Percentiles rank a stretch among this genome's conserved stretches.
These are phyloP conservation scores for Coix lacrymajobi DNA, from an alignment of 176 grass and related monocot species.

Conservation along the genomic window DNA sequence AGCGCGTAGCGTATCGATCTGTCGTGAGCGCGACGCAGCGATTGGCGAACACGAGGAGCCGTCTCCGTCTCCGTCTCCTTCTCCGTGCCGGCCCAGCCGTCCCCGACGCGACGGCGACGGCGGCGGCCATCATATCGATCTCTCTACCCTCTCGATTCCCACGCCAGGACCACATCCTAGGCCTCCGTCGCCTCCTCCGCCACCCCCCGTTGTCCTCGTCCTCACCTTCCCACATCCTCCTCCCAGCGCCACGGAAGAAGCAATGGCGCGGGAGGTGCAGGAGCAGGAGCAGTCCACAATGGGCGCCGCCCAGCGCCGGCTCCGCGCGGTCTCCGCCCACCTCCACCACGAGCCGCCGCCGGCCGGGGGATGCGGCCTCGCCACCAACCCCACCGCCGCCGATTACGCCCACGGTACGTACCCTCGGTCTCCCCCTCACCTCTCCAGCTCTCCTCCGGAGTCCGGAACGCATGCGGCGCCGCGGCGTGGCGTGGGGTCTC, in stretches of 20 bases:
- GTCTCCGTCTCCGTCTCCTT: too few species aligned
- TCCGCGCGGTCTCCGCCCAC: constrained; percentile 59
- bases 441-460: background rate
- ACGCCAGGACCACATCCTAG: background rate
- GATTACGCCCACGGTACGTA: constrained; percentile 66
- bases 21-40: too few species aligned
- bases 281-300: constrained; percentile 29
- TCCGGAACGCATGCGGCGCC: too few species aligned
- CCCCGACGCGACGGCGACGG: background rate
- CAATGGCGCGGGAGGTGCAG: background rate
- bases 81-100: too few species aligned
- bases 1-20: too few species aligned
- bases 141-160: background rate
- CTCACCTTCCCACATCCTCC: background rate
- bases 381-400: constrained; percentile 45
- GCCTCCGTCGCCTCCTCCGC: background rate
- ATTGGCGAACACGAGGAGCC: too few species aligned
- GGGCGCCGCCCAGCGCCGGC: constrained; percentile 67
- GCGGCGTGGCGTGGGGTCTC: background rate
- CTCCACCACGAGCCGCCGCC: background rate
- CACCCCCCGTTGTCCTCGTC: background rate
- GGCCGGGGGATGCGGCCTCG: background rate
- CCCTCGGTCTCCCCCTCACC: background rate
- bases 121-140: background rate
- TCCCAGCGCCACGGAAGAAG: background rate